Base-by-base conservation (phyloP, 306 rosid genomes). In the Castanea sativa region DNA sequence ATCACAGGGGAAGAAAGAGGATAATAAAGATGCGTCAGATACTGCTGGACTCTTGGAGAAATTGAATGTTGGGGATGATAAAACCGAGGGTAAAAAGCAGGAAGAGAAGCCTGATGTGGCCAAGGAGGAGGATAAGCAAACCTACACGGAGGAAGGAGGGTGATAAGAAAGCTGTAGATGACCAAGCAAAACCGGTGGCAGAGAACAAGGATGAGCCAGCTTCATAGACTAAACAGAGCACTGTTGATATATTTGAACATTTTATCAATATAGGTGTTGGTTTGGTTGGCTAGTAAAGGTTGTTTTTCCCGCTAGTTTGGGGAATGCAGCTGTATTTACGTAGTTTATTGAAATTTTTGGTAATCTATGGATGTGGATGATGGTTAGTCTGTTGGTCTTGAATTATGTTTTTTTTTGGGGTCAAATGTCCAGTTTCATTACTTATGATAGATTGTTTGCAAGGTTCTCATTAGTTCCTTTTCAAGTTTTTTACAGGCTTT, bases 1-100 rank as follows among this genome's bases (percentile, higher is more conserved):
- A 74, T 32, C 78, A 19, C 55, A 74, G 27, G 69, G 69, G 35
- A 74, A 33, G 55, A 53, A 38, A 5, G 78, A 74, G 56, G 78
- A 20, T 30, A 68, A 19, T 15, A 15, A 68, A 68, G 72, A 68
- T 10, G 73, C 55, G 2, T 43, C 55, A 8, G 73, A 41, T 43
- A 11, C 73, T 41, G 55, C 55, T 1, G 55, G 55, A 69, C 56
- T 43, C 19, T 52, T 69, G 49, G 73, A 69, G 55, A 41, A 41
- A 41, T 52, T 69, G 27, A 69, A 29, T 69, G 73, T 69, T 41
- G 55, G 56, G 6, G 73, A 69, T 69, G 51, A 0, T 69, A 69
- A 38, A 69, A 19, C 73, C 1, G 10, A 43, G n/a, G 73, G 51
- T 29, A 41, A 69, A 69, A 33, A 69, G 55, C 55, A 19, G 72